Conservation (phyloP, 2,329 filamentous ascomycete genomes). For the Elsinoe perseae region DNA sequence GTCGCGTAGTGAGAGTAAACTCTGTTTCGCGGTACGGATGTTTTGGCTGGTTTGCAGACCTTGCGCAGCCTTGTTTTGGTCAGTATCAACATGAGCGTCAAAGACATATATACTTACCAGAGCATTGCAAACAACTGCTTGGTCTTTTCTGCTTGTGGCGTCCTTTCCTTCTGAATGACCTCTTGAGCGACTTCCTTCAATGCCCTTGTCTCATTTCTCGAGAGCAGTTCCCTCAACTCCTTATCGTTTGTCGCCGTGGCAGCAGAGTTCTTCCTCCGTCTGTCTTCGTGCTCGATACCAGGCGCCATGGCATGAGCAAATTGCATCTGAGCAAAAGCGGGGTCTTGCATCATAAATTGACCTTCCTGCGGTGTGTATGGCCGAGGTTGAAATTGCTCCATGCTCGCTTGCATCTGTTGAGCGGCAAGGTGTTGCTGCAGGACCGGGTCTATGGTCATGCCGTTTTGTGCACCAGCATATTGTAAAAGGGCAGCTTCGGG, state of each 20-base stretch:
- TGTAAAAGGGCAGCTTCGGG: conserved; percentile 18
- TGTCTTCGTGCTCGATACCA: conserved; percentile 34
- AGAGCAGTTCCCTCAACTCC: conserved; percentile 68
- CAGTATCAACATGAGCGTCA: conserved; percentile 13
- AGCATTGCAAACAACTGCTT: conserved; percentile 85
- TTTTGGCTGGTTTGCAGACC: conserved; percentile 65
- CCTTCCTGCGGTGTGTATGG: conserved; percentile 14
- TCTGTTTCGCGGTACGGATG: conserved; percentile 81
- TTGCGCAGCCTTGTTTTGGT: conserved; percentile 55
- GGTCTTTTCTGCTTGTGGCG: conserved; percentile 72
- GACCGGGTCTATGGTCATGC: conserved; percentile 19
- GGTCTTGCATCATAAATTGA: conserved; percentile 15
- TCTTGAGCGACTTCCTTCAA: conserved; percentile 67
- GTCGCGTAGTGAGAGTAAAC: conserved; percentile 96
- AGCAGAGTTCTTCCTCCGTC: conserved; percentile 49
- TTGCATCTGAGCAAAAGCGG: conserved; percentile 14
- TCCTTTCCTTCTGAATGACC: conserved; percentile 69
- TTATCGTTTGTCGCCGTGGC: conserved; percentile 73
- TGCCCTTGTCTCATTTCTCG: conserved; percentile 58
- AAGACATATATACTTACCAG: conserved; percentile 52
- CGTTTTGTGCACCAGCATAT: conserved; percentile 17
- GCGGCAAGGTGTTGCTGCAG: conserved; percentile 18
- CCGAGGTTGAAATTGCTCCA: conserved; percentile 14
- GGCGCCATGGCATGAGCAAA: conserved; percentile 15
- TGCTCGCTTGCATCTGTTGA: conserved; percentile 15